Evolutionary conservation across 371 early-diverging fungal genomes (phyloP), one percentile per base, ranked within the genome.

Genomic region (Capillidium heterosporum): DNA sequence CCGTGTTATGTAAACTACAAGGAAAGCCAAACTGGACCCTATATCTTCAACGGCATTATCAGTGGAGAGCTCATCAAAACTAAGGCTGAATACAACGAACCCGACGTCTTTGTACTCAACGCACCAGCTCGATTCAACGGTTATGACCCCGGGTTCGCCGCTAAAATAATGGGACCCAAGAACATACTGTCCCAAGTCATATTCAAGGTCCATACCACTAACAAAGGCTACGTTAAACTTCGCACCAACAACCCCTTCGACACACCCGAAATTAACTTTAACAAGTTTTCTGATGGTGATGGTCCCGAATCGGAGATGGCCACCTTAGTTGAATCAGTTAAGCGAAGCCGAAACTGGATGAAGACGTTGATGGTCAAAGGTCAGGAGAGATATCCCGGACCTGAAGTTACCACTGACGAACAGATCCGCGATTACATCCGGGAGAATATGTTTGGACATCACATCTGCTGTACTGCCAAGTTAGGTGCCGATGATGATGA

Each of bases 401-500:
- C 17, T 1, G 3, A 57, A 1, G 35, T 57, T 24, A 47, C 7
- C 7, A 28, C 57, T 21, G 48, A 48, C 35, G 48, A 29, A 7
- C 47, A 57, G 19, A 1, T 57, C 5, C 17, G 24, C 10, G 28
- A 48, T 2, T 57, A 21, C 21, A 48, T 57, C 31, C 23, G 29
- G 0, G 39, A 58, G n/a, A 65, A 60, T 29, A 56, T 57, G 32
- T 65, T 55, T 17, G 60, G 53, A 31, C 59, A 62, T 50, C 63
- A 65, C 29, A 56, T 60, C 17, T 58, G 63, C 40, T 60, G 65
- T 53, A 65, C 65, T 17, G 57, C 61, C 40, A 56, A 66, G 27
- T 67, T 72, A 65, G 68, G 69, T 1, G 54, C 60, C 0, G 46
- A 47, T n/a, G 53, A 57, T 1, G 64, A 65, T 4, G 56, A 61